Evolutionary conservation across 2,329 filamentous ascomycete genomes (phyloP), one percentile per base, ranked within the genome.

Genomic region (Ciborinia camelliae): DNA sequence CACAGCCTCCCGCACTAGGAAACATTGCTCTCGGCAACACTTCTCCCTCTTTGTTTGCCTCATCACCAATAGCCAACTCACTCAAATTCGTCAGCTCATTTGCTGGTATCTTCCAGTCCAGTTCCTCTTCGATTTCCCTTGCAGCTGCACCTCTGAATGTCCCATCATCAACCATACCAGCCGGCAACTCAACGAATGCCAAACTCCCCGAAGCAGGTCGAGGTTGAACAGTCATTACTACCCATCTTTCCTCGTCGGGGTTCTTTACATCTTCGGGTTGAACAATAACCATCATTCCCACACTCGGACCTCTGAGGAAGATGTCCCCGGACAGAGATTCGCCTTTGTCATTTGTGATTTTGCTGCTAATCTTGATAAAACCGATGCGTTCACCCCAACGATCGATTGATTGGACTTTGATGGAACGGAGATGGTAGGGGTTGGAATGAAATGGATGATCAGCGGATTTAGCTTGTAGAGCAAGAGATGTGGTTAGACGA

Each of bases 91-190:
- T 76, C 50, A 88, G 72, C 64, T 86, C 78, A 10, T 77, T 73
- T 55, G 81, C 79, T 3, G 75, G 73, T 45, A 88, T 86, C 57
- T 77, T 78, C 14, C 87, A 71, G 7, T 82, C 84, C 2, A 86
- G 76, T 74, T 88, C 86, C 76, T 88, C 85, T 66, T 82, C 67
- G 12, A 88, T 85, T 76, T 88, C 86, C 69, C 78, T 80, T 3
- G 85, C 85, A 2, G 85, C 86, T 0, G 79, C 79, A 30, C 86
- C 85, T 15, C 79, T 79, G 71, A 88, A 87, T 35, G 77, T 81
- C 0, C 81, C 82, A 18, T 80, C 79, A 69, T 86, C 82, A 3
- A 86, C 79, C 84, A 86, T 82, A 8, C 84, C 81, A 0, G 85
- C 85, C 0, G 85, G 85, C 15, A 88, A 70, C 72, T 87, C 82